Percentiles rank a stretch among this genome's conserved stretches.
phyloP scores from a whole-genome alignment of 495 filamentous ascomycete genomes.

The Hypomontagnella monticulosa region DNA sequence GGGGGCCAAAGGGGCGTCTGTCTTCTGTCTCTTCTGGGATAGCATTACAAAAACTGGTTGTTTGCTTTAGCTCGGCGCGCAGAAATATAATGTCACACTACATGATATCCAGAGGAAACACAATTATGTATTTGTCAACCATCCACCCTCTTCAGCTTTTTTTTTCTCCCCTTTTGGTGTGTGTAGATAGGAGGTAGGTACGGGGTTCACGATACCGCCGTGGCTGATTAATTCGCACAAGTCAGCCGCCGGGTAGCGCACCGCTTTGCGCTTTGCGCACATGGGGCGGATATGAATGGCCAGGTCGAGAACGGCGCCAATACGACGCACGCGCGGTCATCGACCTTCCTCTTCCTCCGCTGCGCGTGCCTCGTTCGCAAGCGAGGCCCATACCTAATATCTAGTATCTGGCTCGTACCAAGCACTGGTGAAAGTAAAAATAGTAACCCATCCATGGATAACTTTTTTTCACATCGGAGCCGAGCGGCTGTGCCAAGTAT shows the following conservation, averaged over 20 bases:
- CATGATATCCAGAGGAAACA: constrained; percentile 13
- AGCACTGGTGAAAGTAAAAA: too few relatives aligned
- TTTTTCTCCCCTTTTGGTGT: too few relatives aligned
- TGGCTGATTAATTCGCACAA: constrained; percentile 4
- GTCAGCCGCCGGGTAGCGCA: constrained; percentile 1
- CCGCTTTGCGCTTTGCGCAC: not conserved
- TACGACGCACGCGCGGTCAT: constrained; percentile 12
- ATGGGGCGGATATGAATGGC: constrained; percentile 2
- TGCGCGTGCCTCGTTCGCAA: too few relatives aligned
- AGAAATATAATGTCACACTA: constrained; percentile 11
- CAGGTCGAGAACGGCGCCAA: constrained; percentile 21
- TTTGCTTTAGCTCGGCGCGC: not conserved
- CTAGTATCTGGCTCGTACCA: too few relatives aligned
- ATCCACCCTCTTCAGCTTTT: not conserved
- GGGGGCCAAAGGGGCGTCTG: constrained; percentile 12
- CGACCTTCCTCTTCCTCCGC: not conserved
- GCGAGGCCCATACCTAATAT: too few relatives aligned
- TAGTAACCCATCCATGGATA: too few relatives aligned
- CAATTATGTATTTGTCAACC: constrained; percentile 2
- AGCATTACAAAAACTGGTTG: constrained; percentile 7
- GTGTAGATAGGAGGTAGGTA: too few relatives aligned
- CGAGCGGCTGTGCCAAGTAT: too few relatives aligned
- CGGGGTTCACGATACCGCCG: not conserved
- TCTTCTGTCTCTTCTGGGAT: constrained; percentile 10
- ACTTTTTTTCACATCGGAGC: too few relatives aligned